Evolutionary conservation across 2,329 filamentous ascomycete genomes (phyloP).

Genomic region (Monosporascus sp.): DNA sequence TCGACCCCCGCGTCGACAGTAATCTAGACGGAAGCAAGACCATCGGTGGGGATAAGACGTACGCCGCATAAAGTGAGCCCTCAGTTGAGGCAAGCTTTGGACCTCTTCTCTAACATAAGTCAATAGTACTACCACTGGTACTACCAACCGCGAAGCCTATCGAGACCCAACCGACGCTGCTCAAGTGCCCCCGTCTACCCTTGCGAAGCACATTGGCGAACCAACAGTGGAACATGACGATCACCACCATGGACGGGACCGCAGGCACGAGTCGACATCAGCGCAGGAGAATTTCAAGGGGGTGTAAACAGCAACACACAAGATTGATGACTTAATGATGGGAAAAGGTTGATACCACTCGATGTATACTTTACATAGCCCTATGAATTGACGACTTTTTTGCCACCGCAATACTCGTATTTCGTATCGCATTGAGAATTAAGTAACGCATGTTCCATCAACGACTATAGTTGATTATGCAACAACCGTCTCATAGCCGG

Average conservation of each 20-base stretch:
- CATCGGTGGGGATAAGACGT: slow-evolving; percentile 47
- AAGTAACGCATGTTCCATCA: not conserved
- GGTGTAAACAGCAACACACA: slow-evolving; percentile 27
- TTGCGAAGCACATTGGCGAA: slow-evolving; percentile 41
- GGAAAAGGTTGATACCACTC: not conserved
- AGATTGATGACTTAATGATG: slow-evolving; percentile 6
- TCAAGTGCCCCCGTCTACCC: slow-evolving; percentile 50
- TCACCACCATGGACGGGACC: slow-evolving; percentile 34
- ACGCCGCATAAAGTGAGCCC: slow-evolving; percentile 31
- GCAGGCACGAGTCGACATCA: slow-evolving; percentile 40
- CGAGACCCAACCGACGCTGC: slow-evolving; percentile 50
- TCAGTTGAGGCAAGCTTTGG: not conserved
- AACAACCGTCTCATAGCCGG: slow-evolving; percentile 32
- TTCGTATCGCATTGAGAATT: not conserved
- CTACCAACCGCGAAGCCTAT: slow-evolving; percentile 8
- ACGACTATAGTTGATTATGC: slow-evolving; percentile 6
- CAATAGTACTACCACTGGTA: slow-evolving; percentile 3
- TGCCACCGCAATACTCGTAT: not conserved
- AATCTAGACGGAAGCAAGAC: slow-evolving; percentile 51
- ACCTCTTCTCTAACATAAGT: not conserved
- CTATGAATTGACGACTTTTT: not conserved
- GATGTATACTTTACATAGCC: not conserved
- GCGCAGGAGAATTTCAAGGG: slow-evolving; percentile 44
- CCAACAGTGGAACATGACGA: slow-evolving; percentile 42
- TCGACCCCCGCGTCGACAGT: slow-evolving; percentile 50